phyloP scores from a whole-genome alignment of 176 grass and related monocot genomes.

The Oryza meridionalis region DNA sequence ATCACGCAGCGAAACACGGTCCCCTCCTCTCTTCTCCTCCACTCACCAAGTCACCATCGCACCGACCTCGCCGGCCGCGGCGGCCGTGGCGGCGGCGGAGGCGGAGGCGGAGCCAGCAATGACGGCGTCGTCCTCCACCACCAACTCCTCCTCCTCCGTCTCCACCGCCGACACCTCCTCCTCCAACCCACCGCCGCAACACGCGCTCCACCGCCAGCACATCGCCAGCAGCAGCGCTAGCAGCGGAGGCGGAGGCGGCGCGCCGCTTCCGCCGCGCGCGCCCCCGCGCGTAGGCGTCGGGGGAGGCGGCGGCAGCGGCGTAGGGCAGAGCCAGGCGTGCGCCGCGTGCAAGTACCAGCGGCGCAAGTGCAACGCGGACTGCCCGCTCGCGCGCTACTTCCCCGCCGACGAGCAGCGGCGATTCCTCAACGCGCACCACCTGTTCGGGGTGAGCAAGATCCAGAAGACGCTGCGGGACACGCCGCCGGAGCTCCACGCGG shows the following conservation, averaged over 20 bases:
- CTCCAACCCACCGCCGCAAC: not conserved
- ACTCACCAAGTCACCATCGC: not conserved
- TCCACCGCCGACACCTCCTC: constrained; percentile 7
- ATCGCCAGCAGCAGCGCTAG: not conserved
- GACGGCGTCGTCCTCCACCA: constrained; percentile 24
- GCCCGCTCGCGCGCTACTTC: constrained; percentile 64
- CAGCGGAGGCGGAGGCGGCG: not conserved
- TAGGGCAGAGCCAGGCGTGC: constrained; percentile 51
- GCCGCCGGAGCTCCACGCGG: constrained; percentile 12
- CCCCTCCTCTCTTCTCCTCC: not conserved
- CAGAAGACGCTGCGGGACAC: constrained; percentile 35
- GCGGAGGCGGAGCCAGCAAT: not conserved
- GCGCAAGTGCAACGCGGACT: constrained; percentile 62
- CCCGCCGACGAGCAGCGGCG: constrained; percentile 62
- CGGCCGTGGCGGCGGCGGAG: too few relatives aligned
- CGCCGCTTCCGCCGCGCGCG: not conserved
- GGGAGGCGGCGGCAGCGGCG: not conserved
- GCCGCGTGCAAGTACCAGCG: constrained; percentile 76
- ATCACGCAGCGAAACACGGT: not conserved
- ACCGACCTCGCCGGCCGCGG: not conserved
- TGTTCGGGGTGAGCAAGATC: constrained; percentile 75
- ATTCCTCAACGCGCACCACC: constrained; percentile 60
- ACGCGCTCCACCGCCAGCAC: not conserved
- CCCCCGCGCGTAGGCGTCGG: not conserved
- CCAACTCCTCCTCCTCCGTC: constrained; percentile 2